Conservation (phyloP, 2,329 filamentous ascomycete species). For the Rutstroemia sydowiana region DNA sequence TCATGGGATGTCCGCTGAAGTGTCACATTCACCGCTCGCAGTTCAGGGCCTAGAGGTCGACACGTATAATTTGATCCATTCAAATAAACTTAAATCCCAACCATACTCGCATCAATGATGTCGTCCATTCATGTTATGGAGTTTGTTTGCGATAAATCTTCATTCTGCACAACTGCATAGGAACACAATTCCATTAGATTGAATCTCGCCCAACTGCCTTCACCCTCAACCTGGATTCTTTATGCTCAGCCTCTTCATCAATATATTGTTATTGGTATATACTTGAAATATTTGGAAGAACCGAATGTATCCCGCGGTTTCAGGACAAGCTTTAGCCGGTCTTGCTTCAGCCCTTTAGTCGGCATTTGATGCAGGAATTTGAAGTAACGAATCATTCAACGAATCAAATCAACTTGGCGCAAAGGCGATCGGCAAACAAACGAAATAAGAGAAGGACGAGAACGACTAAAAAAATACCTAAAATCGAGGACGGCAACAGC, state of each 20-base stretch:
- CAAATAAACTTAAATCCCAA: neutral
- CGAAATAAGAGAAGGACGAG: neutral
- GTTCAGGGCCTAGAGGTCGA: neutral
- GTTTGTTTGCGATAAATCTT: constrained; percentile 7
- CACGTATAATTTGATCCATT: constrained; percentile 11
- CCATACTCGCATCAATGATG: neutral
- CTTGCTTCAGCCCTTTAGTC: constrained; percentile 7
- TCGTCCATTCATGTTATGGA: constrained; percentile 3
- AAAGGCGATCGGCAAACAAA: too few species aligned
- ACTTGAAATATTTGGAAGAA: constrained; percentile 1
- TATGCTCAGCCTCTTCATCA: neutral
- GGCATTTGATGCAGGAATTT: neutral
- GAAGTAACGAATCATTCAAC: neutral
- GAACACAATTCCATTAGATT: constrained; percentile 1
- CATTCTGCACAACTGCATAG: neutral
- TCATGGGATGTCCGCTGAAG: constrained; percentile 10
- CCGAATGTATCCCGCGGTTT: constrained; percentile 7
- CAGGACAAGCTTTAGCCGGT: constrained; percentile 1
- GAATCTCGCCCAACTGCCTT: neutral
- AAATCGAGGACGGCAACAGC: neutral
- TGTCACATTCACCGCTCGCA: constrained; percentile 11
- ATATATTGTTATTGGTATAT: constrained; percentile 5
- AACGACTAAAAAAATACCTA: too few species aligned
- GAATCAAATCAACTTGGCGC: too few species aligned
- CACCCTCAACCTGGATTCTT: neutral